Base-by-base conservation (phyloP, 2,329 filamentous ascomycete genomes). In the Diaporthe australafricana region DNA sequence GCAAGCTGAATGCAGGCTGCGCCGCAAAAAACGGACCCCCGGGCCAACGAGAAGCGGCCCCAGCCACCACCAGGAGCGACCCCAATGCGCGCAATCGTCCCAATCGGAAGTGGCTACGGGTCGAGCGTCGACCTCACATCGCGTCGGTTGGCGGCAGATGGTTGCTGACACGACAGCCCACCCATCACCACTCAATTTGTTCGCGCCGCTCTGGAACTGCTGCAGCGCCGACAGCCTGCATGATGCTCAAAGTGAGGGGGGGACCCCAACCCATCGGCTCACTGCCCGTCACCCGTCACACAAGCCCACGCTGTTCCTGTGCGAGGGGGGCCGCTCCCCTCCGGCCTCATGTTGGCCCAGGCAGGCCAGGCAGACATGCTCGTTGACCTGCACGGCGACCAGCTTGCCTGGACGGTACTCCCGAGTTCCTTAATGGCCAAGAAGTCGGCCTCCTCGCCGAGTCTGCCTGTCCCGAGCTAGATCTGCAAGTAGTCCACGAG, bases 141-240 rank as follows among this genome's bases (percentile, higher is more conserved):
- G 35, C 42, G 52, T 57, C 67, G 42, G 53, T 42, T 42, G 53
- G 67, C 67, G 42, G 67, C 67, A 69, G 53, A 69, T 60, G 67
- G 50, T 56, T 35, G 48, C 45, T 50, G 40, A 53, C 30, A 50
- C 22, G n/a, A 30, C n/a, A 38, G 56, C 20, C 42, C 32, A 16
- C 42, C 27, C 55, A 47, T 20, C 16, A 27, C 35, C 60, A 70
- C 38, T 45, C 47, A 30, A 50, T 3, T 45, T 22, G 5, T 42
- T 22, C 32, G 32, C 38, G 25, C 56, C 9, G 11, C 14, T n/a
- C 12, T 3, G 38, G 16, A 16, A n/a, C 7, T 55, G 17, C 3
- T 30, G 30, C 60, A 67, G 60, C 52, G 71, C 60, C 53, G 22
- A 55, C 60, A 55, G 45, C 45, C 52, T 72, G 71, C 68, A 72